phyloP scores from a whole-genome alignment of 805 yeast species.

The Kodamaea neixiangensis region DNA sequence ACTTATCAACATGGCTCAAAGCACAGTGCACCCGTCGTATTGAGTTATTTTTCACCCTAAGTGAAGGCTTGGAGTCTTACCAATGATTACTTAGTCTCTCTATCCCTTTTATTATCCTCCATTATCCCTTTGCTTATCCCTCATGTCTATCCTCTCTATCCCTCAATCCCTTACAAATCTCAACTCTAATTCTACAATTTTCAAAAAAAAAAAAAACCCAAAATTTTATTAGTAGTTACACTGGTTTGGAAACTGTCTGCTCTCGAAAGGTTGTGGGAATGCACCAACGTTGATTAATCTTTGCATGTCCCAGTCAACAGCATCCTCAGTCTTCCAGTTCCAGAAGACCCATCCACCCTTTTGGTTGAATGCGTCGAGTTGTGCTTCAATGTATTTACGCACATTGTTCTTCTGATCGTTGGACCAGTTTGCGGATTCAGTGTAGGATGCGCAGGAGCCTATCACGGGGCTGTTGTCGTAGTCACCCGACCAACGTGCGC shows the following conservation, averaged over 20 bases:
- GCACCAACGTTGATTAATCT: conserved; percentile 56
- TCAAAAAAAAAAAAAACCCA: background rate
- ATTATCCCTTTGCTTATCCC: no score
- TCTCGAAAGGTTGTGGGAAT: conserved; percentile 79
- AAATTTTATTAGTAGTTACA: conserved; percentile 40
- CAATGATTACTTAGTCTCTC: no score
- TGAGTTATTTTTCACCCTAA: no score
- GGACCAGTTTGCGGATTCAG: conserved; percentile 51
- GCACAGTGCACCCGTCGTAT: no score
- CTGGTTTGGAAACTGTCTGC: conserved; percentile 70
- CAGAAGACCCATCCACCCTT: conserved; percentile 90
- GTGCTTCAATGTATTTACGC: conserved; percentile 82
- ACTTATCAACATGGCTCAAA: no score
- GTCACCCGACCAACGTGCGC: conserved; percentile 85
- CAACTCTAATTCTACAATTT: background rate
- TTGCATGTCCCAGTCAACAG: conserved; percentile 85
- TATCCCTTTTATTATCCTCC: no score
- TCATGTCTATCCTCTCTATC: no score
- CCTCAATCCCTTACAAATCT: background rate
- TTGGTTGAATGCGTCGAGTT: conserved; percentile 75
- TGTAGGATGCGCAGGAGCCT: conserved; percentile 60
- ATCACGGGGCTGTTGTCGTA: conserved; percentile 42
- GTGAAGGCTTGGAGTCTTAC: no score
- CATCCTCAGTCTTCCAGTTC: conserved; percentile 87
- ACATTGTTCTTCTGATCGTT: conserved; percentile 54